Conservation (phyloP, 2,329 filamentous ascomycete species). For the Paecilomyces formosus region DNA sequence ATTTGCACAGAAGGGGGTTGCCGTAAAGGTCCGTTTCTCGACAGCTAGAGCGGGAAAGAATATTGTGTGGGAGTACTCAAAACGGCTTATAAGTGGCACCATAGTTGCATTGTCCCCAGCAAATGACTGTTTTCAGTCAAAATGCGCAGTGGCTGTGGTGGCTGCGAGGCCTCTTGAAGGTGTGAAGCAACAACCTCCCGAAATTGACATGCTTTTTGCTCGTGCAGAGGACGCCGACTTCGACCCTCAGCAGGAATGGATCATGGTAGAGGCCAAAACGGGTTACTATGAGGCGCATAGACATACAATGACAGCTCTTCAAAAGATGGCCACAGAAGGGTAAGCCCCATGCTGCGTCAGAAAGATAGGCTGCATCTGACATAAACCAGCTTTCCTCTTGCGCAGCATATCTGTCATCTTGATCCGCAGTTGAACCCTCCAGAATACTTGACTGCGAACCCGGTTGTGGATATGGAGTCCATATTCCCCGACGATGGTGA, state of each 20-base stretch:
- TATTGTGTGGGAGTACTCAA: constrained; percentile 61
- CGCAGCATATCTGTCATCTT: constrained; percentile 35
- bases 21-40: constrained; percentile 64
- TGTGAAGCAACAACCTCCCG: constrained; percentile 58
- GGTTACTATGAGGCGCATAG: constrained; percentile 73
- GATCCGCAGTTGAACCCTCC: constrained; percentile 40
- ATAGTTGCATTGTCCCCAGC: constrained; percentile 49
- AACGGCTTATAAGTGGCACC: constrained; percentile 48
- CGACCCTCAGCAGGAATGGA: constrained; percentile 60
- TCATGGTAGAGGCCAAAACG: constrained; percentile 70
- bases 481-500: constrained; percentile 29
- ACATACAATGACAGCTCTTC: constrained; percentile 65
- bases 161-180: constrained; percentile 60
- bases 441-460: constrained; percentile 43
- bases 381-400: constrained; percentile 35
- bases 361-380: constrained; percentile 5
- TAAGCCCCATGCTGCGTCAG: constrained; percentile 12
- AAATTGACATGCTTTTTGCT: constrained; percentile 70
- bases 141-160: constrained; percentile 64
- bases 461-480: constrained; percentile 44
- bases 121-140: constrained; percentile 53
- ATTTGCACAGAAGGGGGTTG: constrained; percentile 55
- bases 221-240: constrained; percentile 53
- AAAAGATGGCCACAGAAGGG: constrained; percentile 53
- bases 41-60: constrained; percentile 56